Percentiles rank a stretch among this genome's conserved stretches.
phyloP scores from a whole-genome alignment of 331 rosid genomes.

The Saraca asoca region DNA sequence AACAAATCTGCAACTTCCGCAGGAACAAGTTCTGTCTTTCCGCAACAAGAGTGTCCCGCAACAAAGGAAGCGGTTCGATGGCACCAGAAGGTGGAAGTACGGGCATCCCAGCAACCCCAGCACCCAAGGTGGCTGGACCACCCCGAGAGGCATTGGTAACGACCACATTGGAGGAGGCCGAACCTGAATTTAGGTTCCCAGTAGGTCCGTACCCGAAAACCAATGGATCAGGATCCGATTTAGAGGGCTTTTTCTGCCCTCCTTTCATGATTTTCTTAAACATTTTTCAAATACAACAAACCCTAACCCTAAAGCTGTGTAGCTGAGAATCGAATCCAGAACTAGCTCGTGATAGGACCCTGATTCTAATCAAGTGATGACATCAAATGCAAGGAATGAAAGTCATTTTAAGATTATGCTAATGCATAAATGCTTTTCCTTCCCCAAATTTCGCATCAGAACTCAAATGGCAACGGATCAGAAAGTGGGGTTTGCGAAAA shows the following conservation, averaged over 20 bases:
- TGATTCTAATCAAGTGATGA: slow-evolving; percentile 23
- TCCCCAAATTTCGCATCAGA: slow-evolving; percentile 42
- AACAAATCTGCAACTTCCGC: slow-evolving; percentile 74
- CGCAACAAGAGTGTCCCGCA: slow-evolving; percentile 65
- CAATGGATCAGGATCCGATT: slow-evolving; percentile 67
- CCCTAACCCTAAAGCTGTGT: slow-evolving; percentile 62
- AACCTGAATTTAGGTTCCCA: slow-evolving; percentile 45
- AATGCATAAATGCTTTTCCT: slow-evolving; percentile 26
- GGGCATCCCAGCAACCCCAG: slow-evolving; percentile 25
- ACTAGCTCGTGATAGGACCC: slow-evolving; percentile 34
- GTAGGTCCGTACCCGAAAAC: slow-evolving; percentile 48
- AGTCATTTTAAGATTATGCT: slow-evolving; percentile 33
- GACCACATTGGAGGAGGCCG: slow-evolving; percentile 54
- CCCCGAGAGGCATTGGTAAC: slow-evolving; percentile 77
- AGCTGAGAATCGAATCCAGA: slow-evolving; percentile 39
- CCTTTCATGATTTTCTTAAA: slow-evolving; percentile 86
- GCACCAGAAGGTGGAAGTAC: slow-evolving; percentile 58
- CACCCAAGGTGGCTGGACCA: slow-evolving; percentile 37
- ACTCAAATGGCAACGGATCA: slow-evolving; percentile 50
- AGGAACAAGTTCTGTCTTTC: slow-evolving; percentile 76
- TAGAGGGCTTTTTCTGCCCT: slow-evolving; percentile 84
- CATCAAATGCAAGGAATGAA: slow-evolving; percentile 42
- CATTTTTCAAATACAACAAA: slow-evolving; percentile 48
- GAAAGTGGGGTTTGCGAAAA: slow-evolving; percentile 27
- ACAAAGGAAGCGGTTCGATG: slow-evolving; percentile 70